Percentiles rank a stretch among this genome's conserved stretches.
Conservation (phyloP, 2,329 filamentous ascomycete species). For the Cladosporium sp. region DNA sequence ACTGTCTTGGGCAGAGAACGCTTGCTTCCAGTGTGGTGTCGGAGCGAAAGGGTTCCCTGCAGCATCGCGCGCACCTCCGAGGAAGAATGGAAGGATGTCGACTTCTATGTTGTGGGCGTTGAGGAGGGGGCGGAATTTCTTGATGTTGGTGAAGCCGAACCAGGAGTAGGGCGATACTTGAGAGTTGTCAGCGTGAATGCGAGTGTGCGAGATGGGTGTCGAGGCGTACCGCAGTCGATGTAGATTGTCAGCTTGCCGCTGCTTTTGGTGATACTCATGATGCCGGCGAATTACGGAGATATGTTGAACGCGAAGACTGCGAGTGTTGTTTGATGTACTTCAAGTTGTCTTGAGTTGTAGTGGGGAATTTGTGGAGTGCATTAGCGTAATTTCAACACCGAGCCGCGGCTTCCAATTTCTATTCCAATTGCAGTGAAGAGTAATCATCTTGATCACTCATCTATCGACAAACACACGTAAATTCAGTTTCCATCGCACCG, state of each 20-base stretch:
- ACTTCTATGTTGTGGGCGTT: not conserved
- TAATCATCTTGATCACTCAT: not conserved
- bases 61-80: not conserved
- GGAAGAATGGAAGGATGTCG: not conserved
- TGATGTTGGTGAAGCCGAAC: not conserved
- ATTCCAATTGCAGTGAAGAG: not conserved
- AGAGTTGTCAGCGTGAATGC: not conserved
- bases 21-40: not conserved
- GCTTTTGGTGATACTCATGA: not conserved
- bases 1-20: not conserved
- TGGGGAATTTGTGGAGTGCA: not conserved
- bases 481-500: not conserved
- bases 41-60: not conserved
- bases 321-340: not conserved
- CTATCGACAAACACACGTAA: not conserved
- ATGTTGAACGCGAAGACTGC: not conserved
- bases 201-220: not conserved
- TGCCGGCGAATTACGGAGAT: not conserved
- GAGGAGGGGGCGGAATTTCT: not conserved
- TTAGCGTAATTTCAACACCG: not conserved
- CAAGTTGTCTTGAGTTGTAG: no score
- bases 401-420: not conserved
- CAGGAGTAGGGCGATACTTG: not conserved
- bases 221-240: not conserved
- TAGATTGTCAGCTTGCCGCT: not conserved